Evolutionary conservation across 2,329 filamentous ascomycete species (phyloP), one percentile per base, ranked within the genome.

Genomic region (Aspergillus sp.): DNA sequence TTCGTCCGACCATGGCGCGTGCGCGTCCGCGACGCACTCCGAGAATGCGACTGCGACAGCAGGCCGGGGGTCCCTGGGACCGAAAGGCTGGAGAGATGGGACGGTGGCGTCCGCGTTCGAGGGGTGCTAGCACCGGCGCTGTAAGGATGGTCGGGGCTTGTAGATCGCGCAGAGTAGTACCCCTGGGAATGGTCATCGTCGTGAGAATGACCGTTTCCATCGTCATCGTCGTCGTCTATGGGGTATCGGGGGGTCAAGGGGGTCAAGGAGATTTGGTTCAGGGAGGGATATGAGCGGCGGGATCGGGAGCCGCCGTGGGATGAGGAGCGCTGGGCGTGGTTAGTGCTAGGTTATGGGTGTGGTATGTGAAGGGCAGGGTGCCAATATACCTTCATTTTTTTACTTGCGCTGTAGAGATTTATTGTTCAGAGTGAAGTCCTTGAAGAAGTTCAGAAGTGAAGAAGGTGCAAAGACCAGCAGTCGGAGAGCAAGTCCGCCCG

Each of bases 181-280:
- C 66, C 63, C 27, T 48, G 51, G 29, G 65, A 56, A 30, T 19
- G 19, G 19, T 67, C 62, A 32, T 49, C 26, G 12, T 39, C 36
- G 36, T 26, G 36, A 9, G 8, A 6, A 9, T 32, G 30, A 1
- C 30, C 30, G 5, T 32, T 9, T 6, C 67, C 62, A 32, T 39
- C 36, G 36, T 26, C 8, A 49, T 66, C 65, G 52, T 71, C 69
- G 50, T 72, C 68, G 48, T 77, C 74, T 56, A 76, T 71, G 19
- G 73, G 74, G 56, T 77, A 78, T 60, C 71, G 72, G 43, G 73
- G 70, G 46, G 74, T 77, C 47, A 83, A 70, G 35, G 79, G 80
- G 55, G 79, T 77, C n/a, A 82, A 71, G 39, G 79, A 80, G 50
- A 82, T 72, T 57, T 80, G 74, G 55, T 76, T 68, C 44, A 83